Conservation (phyloP, 2,329 filamentous ascomycete species). For the Huntiella abstrusa region DNA sequence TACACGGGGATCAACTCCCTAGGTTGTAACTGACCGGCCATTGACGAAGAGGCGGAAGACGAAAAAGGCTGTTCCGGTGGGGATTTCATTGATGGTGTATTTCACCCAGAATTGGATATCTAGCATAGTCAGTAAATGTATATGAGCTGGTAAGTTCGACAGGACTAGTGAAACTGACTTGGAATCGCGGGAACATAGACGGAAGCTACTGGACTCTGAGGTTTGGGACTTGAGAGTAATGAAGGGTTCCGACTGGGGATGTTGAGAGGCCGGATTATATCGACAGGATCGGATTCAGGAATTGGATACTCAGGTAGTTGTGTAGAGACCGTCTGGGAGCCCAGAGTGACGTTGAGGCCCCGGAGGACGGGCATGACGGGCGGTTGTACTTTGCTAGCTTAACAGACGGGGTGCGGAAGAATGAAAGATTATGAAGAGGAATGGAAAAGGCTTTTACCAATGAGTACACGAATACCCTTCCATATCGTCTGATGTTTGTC, state of each 20-base stretch:
- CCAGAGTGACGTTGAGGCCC: slow-evolving; percentile 28
- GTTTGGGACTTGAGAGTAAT: slow-evolving; percentile 12
- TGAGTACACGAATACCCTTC: too few relatives aligned
- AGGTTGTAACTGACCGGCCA: slow-evolving; percentile 30
- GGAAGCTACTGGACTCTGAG: slow-evolving; percentile 24
- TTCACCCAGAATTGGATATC: slow-evolving; percentile 34
- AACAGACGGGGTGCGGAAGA: neutral
- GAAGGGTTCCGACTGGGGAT: neutral
- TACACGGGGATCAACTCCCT: slow-evolving; percentile 27
- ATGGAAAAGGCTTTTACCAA: too few relatives aligned
- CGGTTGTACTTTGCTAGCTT: neutral
- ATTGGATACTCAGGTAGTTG: slow-evolving; percentile 35
- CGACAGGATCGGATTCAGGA: slow-evolving; percentile 29
- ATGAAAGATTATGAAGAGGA: too few relatives aligned
- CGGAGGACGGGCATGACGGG: slow-evolving; percentile 28
- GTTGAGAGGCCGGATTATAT: slow-evolving; percentile 13
- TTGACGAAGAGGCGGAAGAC: slow-evolving; percentile 40
- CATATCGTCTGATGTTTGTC: too few relatives aligned
- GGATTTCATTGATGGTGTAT: slow-evolving; percentile 24
- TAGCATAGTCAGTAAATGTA: slow-evolving; percentile 14
- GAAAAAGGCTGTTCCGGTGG: slow-evolving; percentile 21
- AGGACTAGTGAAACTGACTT: slow-evolving; percentile 20
- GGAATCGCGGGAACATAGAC: slow-evolving; percentile 38
- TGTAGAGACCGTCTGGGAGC: slow-evolving; percentile 19
- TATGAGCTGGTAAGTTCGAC: neutral